phyloP scores from a whole-genome alignment of 129 eudicot genomes.

The Ambrosia trifida region DNA sequence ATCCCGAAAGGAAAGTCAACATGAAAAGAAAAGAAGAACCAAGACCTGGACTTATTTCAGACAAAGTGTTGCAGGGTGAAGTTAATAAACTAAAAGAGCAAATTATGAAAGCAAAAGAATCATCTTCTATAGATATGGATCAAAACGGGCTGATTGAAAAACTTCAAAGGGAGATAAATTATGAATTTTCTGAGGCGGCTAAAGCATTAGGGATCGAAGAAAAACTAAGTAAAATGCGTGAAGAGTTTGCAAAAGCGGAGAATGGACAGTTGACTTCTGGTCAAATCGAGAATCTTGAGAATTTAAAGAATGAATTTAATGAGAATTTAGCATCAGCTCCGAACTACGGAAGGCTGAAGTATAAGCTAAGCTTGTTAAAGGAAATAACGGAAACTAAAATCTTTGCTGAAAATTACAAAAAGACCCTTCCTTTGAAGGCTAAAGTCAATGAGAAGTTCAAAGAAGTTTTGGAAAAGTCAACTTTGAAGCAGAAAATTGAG shows the following conservation, averaged over 20 bases:
- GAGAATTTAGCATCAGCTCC: conserved; percentile 58
- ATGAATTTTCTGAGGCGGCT: conserved; percentile 70
- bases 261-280: conserved; percentile 40
- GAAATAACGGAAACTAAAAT: conserved; percentile 55
- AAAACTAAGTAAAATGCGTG: conserved; percentile 42
- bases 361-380: conserved; percentile 58
- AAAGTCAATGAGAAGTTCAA: conserved; percentile 32
- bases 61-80: conserved; percentile 57
- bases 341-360: conserved; percentile 55
- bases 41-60: conserved; percentile 48
- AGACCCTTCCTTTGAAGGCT: conserved; percentile 34
- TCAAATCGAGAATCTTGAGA: conserved; percentile 49
- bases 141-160: conserved; percentile 55
- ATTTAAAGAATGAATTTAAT: conserved; percentile 52
- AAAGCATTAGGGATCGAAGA: conserved; percentile 63
- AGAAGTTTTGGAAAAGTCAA: conserved; percentile 44
- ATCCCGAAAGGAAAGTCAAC: conserved; percentile 55
- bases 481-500: conserved; percentile 53
- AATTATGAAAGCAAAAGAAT: conserved; percentile 48
- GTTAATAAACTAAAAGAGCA: conserved; percentile 60
- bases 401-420: conserved; percentile 46
- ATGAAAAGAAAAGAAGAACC: conserved; percentile 67
- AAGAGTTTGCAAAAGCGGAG: conserved; percentile 56
- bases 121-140: conserved; percentile 40
- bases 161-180: conserved; percentile 51